Evolutionary conservation across 257 asterid genomes (phyloP).

Genomic region (Fraxinus quadrangulata): DNA sequence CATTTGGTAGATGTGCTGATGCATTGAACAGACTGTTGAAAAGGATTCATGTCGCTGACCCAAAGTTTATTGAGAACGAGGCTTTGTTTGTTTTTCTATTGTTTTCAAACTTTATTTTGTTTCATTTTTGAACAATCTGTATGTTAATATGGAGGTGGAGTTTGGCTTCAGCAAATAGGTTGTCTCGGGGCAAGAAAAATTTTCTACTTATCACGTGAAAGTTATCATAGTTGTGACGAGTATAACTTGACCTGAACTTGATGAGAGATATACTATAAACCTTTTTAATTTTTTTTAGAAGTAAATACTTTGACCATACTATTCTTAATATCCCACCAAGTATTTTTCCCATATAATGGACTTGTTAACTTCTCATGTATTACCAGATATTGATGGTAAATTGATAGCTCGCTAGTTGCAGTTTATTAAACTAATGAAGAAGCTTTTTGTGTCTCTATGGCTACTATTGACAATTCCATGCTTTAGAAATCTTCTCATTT

Average conservation of each 20-base stretch:
- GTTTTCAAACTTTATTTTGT: not conserved
- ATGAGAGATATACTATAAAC: not conserved
- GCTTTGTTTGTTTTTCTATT: not conserved
- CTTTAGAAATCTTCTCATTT: not conserved
- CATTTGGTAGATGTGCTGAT: not conserved
- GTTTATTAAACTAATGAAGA: not conserved
- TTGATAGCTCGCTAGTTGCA: not conserved
- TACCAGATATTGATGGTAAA: not conserved
- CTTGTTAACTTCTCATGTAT: slow-evolving; percentile 2
- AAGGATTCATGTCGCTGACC: not conserved
- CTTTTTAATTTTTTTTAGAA: not conserved
- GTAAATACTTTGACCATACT: not conserved
- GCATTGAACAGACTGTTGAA: not conserved
- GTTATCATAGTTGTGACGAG: not conserved
- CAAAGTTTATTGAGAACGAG: not conserved
- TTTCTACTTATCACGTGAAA: not conserved
- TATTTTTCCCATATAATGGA: not conserved
- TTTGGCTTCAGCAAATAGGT: not conserved
- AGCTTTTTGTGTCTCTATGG: not conserved
- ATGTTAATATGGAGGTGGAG: slow-evolving; percentile 11
- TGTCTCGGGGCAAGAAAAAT: not conserved
- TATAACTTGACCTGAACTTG: not conserved
- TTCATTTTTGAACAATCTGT: not conserved
- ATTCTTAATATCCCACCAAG: not conserved
- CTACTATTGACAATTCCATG: not conserved